A percentile compares a stretch with the other conserved stretches of the same genome.
Conservation (phyloP, 371 early-diverging fungal genomes). For the Nematocida parisii region DNA sequence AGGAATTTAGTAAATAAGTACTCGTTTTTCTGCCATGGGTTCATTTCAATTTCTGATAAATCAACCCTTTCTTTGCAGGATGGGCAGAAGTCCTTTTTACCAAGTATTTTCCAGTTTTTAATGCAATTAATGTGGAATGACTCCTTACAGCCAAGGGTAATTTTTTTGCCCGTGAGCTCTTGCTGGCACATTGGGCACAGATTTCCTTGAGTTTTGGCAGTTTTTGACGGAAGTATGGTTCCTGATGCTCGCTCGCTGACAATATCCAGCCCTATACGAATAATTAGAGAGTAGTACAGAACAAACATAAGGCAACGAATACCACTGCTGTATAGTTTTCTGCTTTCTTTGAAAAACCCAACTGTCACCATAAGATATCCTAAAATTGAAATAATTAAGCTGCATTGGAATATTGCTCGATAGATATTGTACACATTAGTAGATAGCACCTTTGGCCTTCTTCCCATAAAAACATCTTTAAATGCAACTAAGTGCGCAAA, state of each 20-base stretch:
- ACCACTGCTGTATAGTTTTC: not conserved
- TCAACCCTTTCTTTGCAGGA: constrained; percentile 74
- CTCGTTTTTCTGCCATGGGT: constrained; percentile 67
- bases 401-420: constrained; percentile 27
- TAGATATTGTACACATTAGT: constrained; percentile 45
- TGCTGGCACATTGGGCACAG: constrained; percentile 53
- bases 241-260: constrained; percentile 58
- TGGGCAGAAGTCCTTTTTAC: constrained; percentile 87
- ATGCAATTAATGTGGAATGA: constrained; percentile 80
- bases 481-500: constrained; percentile 52
- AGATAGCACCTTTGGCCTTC: constrained; percentile 28
- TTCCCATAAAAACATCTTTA: constrained; percentile 43
- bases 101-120: constrained; percentile 84
- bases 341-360: constrained; percentile 34
- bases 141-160: constrained; percentile 68
- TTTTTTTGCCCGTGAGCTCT: constrained; percentile 16
- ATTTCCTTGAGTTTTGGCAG: constrained; percentile 16
- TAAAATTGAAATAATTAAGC: constrained; percentile 8
- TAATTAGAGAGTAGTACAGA: constrained; percentile 68
- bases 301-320: constrained; percentile 52
- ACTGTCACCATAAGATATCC: constrained; percentile 39
- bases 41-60: constrained; percentile 41
- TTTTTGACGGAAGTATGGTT: constrained; percentile 48
- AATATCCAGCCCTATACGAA: constrained; percentile 63
- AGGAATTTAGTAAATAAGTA: constrained; percentile 65